phyloP scores from a whole-genome alignment of 2,329 filamentous ascomycete species.

The Cladosporium sp. region DNA sequence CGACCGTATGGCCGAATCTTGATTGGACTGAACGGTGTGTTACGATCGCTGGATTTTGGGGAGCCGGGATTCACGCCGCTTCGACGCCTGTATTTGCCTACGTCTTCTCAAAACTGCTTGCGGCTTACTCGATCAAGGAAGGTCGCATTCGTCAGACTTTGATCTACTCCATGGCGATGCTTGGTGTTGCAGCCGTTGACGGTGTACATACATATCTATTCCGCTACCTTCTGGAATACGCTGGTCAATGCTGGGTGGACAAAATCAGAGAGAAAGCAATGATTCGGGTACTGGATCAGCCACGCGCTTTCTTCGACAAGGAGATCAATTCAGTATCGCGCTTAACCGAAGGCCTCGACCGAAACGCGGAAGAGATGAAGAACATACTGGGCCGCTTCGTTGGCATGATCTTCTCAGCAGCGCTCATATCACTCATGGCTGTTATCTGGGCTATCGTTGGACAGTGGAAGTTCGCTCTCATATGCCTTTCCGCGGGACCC shows the following conservation, averaged over 20 bases:
- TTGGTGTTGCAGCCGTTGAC: slow-evolving; percentile 62
- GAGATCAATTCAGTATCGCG: slow-evolving; percentile 57
- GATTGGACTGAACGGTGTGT: slow-evolving; percentile 44
- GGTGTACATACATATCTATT: slow-evolving; percentile 58
- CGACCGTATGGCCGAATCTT: slow-evolving; percentile 65
- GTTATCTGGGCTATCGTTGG: slow-evolving; percentile 67
- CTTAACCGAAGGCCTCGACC: slow-evolving; percentile 67
- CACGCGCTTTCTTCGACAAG: slow-evolving; percentile 70
- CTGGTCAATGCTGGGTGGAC: slow-evolving; percentile 72
- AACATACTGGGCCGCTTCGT: slow-evolving; percentile 74
- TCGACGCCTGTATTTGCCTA: slow-evolving; percentile 70
- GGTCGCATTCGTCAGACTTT: slow-evolving; percentile 47
- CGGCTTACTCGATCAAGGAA: slow-evolving; percentile 56
- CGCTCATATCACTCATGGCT: slow-evolving; percentile 61
- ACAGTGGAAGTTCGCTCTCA: slow-evolving; percentile 75
- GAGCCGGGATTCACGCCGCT: slow-evolving; percentile 58
- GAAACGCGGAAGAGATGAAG: slow-evolving; percentile 80
- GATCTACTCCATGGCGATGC: slow-evolving; percentile 63
- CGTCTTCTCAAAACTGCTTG: slow-evolving; percentile 65
- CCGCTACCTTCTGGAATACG: slow-evolving; percentile 65
- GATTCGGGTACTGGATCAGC: slow-evolving; percentile 65
- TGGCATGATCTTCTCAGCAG: slow-evolving; percentile 60
- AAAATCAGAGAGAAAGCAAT: slow-evolving; percentile 62
- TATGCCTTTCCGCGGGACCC: slow-evolving; percentile 61
- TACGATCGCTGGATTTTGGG: slow-evolving; percentile 55